phyloP scores from a whole-genome alignment of 345 rosid species.

The Conringia planisiliqua region DNA sequence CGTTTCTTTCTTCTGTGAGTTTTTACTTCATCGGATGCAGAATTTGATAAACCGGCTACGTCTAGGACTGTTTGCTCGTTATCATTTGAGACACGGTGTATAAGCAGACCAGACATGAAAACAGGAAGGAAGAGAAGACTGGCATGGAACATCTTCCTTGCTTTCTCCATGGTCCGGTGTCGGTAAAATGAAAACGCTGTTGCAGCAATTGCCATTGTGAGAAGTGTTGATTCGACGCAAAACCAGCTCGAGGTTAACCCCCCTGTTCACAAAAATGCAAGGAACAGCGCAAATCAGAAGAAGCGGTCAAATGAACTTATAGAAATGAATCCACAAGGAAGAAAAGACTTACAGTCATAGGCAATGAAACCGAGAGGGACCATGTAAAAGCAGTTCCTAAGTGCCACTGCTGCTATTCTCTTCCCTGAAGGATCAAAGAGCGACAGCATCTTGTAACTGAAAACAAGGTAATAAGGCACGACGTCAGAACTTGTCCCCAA shows the following conservation, averaged over 20 bases:
- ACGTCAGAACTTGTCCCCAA: background rate
- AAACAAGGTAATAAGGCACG: background rate
- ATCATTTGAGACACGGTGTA: constrained; percentile 57
- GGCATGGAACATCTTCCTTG: constrained; percentile 77
- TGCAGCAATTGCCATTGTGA: constrained; percentile 74
- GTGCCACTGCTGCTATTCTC: constrained; percentile 72
- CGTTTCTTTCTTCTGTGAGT: constrained; percentile 21
- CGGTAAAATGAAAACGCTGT: constrained; percentile 77
- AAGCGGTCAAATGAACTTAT: background rate
- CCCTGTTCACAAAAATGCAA: constrained; percentile 45
- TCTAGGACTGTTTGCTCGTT: constrained; percentile 33
- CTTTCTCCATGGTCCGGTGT: constrained; percentile 61
- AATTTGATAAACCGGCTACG: constrained; percentile 18
- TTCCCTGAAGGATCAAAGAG: constrained; percentile 79
- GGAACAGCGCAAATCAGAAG: background rate
- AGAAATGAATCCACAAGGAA: background rate
- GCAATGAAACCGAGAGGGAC: constrained; percentile 81
- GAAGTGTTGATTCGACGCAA: constrained; percentile 63
- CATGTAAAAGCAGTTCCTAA: constrained; percentile 88
- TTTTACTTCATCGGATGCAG: constrained; percentile 15
- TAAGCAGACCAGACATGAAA: constrained; percentile 76
- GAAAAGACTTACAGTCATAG: constrained; percentile 69
- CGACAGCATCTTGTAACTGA: constrained; percentile 88
- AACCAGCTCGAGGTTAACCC: constrained; percentile 86
- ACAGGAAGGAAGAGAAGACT: constrained; percentile 89